These are phyloP conservation scores for Gossypium schwendimanii DNA, from an alignment of 441 rosid genomes.

Conservation along the genomic window DNA sequence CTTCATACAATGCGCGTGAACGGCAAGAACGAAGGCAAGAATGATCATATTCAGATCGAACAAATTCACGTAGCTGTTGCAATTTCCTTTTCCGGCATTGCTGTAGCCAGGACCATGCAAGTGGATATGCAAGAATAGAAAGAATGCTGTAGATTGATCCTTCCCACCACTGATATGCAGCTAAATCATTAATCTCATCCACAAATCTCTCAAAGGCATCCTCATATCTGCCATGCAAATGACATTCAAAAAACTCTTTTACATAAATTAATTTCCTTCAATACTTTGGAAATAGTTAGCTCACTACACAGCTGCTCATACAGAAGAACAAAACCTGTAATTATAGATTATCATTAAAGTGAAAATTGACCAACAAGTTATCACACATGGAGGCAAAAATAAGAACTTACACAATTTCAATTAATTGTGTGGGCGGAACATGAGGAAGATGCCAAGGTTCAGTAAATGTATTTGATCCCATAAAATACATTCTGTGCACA, in stretches of 20 bases:
- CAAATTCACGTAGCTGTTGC: conserved; percentile 85
- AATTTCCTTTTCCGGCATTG: conserved; percentile 61
- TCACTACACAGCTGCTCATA: neutral
- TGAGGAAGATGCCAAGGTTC: conserved; percentile 85
- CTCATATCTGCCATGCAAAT: conserved; percentile 51
- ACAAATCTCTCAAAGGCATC: conserved; percentile 79
- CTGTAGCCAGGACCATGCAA: conserved; percentile 90
- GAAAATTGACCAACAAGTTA: conserved; percentile 1
- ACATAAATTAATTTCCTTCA: neutral
- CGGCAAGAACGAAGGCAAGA: conserved; percentile 92
- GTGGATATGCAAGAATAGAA: conserved; percentile 69
- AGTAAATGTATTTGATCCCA: conserved; percentile 82
- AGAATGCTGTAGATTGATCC: conserved; percentile 70
- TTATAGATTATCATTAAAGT: neutral
- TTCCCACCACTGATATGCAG: conserved; percentile 96
- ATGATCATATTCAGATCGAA: conserved; percentile 90
- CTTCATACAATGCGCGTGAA: conserved; percentile 89
- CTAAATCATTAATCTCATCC: conserved; percentile 73
- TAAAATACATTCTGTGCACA: conserved; percentile 78
- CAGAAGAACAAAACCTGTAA: neutral
- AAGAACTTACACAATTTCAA: conserved; percentile 68
- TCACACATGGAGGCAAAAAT: conserved; percentile 3
- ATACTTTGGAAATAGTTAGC: neutral
- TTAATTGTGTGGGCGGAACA: conserved; percentile 74
- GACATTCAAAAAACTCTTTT: neutral